These are phyloP conservation scores for Astrothelium subdiscretum DNA, from an alignment of 495 filamentous ascomycete genomes.

Conservation along the genomic window DNA sequence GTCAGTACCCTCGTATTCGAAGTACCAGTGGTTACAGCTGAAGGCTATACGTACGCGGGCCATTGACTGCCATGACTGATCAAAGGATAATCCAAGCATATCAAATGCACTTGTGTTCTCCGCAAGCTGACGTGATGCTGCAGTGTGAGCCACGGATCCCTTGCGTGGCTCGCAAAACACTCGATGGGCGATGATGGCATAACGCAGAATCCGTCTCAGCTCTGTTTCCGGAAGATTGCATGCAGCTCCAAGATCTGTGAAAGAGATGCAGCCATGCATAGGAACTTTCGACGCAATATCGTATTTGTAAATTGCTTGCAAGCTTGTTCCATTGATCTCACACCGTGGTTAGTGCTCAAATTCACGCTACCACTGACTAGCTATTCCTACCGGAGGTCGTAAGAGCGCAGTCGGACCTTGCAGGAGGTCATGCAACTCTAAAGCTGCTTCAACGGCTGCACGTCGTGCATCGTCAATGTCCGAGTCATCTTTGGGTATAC, in stretches of 20 bases:
- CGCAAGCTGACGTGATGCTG: conserved; percentile 9
- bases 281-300: conserved; percentile 18
- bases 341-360: neutral
- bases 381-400: neutral
- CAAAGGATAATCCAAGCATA: conserved; percentile 4
- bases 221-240: conserved; percentile 10
- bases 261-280: conserved; percentile 13
- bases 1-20: neutral
- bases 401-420: neutral
- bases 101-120: neutral
- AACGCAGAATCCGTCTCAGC: conserved; percentile 18
- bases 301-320: conserved; percentile 20
- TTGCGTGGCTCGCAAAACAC: conserved; percentile 19
- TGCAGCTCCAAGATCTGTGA: conserved; percentile 8
- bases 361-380: neutral
- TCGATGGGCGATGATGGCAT: conserved; percentile 16
- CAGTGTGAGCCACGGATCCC: conserved; percentile 18
- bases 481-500: too few species aligned
- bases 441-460: neutral
- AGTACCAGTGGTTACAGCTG: neutral
- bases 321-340: neutral
- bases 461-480: neutral
- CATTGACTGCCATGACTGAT: neutral
- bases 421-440: conserved; percentile 3
- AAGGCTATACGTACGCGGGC: neutral